Conservation (phyloP, 176 grass and related monocot species). For the Oryza glaberrima region DNA sequence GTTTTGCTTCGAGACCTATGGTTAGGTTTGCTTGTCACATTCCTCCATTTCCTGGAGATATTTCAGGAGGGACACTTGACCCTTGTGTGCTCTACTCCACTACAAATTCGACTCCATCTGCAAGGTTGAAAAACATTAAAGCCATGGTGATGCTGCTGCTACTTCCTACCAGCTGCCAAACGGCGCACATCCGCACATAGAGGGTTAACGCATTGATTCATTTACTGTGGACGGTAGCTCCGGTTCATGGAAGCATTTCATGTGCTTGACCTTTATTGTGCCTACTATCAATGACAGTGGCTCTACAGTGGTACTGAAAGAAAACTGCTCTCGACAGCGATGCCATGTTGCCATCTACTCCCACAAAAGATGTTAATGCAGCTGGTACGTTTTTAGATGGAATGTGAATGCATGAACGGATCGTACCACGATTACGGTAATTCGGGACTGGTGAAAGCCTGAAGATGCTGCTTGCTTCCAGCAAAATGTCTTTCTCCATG, state of each 20-base stretch:
- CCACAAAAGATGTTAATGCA: not conserved
- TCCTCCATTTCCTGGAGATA: constrained; percentile 41
- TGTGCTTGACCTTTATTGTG: constrained; percentile 26
- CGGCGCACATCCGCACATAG: constrained; percentile 2
- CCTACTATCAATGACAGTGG: not conserved
- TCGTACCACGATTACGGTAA: constrained; percentile 22
- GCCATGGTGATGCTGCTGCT: constrained; percentile 22
- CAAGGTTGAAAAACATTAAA: constrained; percentile 12
- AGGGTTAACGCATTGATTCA: constrained; percentile 39
- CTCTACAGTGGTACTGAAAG: not conserved
- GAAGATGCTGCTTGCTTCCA: not conserved
- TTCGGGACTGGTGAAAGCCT: not conserved
- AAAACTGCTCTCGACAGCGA: not conserved
- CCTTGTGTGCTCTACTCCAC: not conserved
- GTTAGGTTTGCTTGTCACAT: constrained; percentile 29
- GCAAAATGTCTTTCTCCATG: not conserved
- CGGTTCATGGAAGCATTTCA: constrained; percentile 34
- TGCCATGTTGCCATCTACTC: not conserved
- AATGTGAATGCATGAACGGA: not conserved
- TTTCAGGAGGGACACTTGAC: constrained; percentile 29
- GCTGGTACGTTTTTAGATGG: not conserved
- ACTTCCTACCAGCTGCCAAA: not conserved
- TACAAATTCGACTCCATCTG: constrained; percentile 2
- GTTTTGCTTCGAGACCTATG: constrained; percentile 11
- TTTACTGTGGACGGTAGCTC: constrained; percentile 11